Conservation (phyloP, 2,329 filamentous ascomycete genomes). For the Diplodia intermedia region DNA sequence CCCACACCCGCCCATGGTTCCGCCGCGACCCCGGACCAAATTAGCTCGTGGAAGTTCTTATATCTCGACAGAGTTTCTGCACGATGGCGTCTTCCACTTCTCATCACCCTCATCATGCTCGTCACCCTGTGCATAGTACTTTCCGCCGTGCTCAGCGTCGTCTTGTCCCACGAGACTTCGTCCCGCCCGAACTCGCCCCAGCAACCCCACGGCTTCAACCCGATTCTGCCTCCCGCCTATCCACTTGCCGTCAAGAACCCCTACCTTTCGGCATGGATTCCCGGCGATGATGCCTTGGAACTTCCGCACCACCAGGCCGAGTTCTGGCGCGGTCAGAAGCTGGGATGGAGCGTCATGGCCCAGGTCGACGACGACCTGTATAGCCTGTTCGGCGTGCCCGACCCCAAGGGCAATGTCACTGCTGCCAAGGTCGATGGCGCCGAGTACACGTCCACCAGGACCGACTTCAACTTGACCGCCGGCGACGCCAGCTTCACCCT, state of each 20-base stretch:
- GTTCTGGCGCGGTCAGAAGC: slow-evolving; percentile 53
- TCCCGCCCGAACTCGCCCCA: not conserved
- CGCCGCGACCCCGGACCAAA: no score
- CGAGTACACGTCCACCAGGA: slow-evolving; percentile 53
- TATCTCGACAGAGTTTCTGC: slow-evolving; percentile 11
- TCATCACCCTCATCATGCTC: slow-evolving; percentile 26
- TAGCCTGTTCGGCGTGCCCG: slow-evolving; percentile 50
- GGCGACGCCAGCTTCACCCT: slow-evolving; percentile 47
- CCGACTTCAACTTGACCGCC: slow-evolving; percentile 50
- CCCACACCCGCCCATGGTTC: no score
- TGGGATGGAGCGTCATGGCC: slow-evolving; percentile 53
- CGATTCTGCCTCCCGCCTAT: slow-evolving; percentile 52
- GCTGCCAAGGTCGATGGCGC: slow-evolving; percentile 47
- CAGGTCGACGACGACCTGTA: slow-evolving; percentile 50
- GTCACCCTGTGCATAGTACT: slow-evolving; percentile 20
- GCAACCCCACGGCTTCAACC: slow-evolving; percentile 35
- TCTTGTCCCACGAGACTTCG: slow-evolving; percentile 9
- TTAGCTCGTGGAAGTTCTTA: not conserved
- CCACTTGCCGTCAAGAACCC: slow-evolving; percentile 54
- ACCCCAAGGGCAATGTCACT: slow-evolving; percentile 37
- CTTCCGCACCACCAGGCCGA: slow-evolving; percentile 49
- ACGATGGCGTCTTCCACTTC: slow-evolving; percentile 15
- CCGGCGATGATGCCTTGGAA: slow-evolving; percentile 46
- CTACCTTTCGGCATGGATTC: slow-evolving; percentile 54
- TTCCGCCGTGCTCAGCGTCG: slow-evolving; percentile 21